Evolutionary conservation across 208 protist species (phyloP), one percentile per base, ranked within the genome.

Genomic region (Trypanosoma scelopori): DNA sequence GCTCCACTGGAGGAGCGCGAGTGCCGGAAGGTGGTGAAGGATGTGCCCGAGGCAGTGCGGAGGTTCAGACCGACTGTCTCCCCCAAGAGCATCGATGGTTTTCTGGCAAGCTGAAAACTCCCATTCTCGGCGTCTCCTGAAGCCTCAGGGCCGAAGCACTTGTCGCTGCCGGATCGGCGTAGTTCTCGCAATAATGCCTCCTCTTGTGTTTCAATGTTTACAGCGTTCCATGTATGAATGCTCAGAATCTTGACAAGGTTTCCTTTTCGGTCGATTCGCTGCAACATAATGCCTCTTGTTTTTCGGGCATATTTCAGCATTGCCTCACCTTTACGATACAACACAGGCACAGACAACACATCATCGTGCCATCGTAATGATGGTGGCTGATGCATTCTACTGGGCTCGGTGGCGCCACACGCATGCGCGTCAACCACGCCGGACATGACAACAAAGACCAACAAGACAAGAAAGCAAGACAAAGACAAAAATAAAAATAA

Each of bases 141-240:
- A 49, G 27, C 4, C 7, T 23, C n/a, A 3, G 6, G 15, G 22
- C 18, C 37, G 1, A 6, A n/a, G 41, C 72, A 64, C 0, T 51
- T 35, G 37, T 78, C 74, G 60, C 80, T 78, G 47, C 57, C 82
- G 5, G 49, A 55, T 12, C 51, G 48, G 18, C 71, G 68, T 20
- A 45, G n/a, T 67, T 87, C 76, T 12, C 88, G 82, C 27, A 69
- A 55, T 22, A 74, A 65, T 11, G 68, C 43, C 56, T 94, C 85
- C 25, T 82, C 75, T 0, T 61, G 55, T 9, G 74, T 87, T 65
- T 92, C 85, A 28, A 92, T 51, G 66, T 94, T 94, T 41, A 94
- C 64, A 28, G 92, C 58, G 25, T 62, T 60, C 59, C 65, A 61
- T 25, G 76, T 20, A 0, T 83, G 74, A 22, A 94, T 76, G 57